Conservation (phyloP, 2,329 filamentous ascomycete species). For the Fusarium nurragi region DNA sequence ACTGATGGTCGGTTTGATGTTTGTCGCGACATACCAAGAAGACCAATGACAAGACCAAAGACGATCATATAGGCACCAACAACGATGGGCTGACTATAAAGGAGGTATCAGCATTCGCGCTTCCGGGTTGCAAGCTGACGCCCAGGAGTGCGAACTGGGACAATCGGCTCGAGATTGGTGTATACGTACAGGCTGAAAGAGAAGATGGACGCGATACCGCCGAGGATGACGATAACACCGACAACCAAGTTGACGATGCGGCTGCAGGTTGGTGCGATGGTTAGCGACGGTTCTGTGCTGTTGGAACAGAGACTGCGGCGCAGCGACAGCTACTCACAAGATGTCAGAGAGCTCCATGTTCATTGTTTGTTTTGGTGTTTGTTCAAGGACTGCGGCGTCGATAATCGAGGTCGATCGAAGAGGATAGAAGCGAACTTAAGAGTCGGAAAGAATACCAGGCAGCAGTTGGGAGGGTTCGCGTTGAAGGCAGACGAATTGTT, state of each 20-base stretch:
- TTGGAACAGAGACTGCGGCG: background rate
- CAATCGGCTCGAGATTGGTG: background rate
- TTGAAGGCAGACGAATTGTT: constrained; percentile 32
- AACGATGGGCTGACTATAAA: constrained; percentile 63
- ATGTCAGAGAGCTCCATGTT: constrained; percentile 91
- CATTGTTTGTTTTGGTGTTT: constrained; percentile 16
- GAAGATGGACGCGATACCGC: constrained; percentile 80
- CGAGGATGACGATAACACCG: constrained; percentile 86
- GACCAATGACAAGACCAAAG: constrained; percentile 82
- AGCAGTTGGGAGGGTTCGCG: constrained; percentile 35
- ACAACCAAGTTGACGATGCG: constrained; percentile 94
- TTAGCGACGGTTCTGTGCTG: constrained; percentile 48
- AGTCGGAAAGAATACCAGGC: constrained; percentile 32
- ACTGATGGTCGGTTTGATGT: background rate
- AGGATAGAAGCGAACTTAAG: constrained; percentile 6
- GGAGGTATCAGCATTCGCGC: constrained; percentile 26
- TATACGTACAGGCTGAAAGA: constrained; percentile 64
- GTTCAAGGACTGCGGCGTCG: constrained; percentile 4
- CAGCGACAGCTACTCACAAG: constrained; percentile 70
- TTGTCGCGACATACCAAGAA: constrained; percentile 62
- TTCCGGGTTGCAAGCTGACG: background rate
- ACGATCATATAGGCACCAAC: constrained; percentile 88
- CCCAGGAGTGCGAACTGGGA: background rate
- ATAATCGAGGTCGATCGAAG: constrained; percentile 17
- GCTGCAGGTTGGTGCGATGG: constrained; percentile 60